Percentiles rank a stretch among this genome's conserved stretches.
phyloP scores from a whole-genome alignment of 805 yeast species.

The Cyberlindnera saturnus region DNA sequence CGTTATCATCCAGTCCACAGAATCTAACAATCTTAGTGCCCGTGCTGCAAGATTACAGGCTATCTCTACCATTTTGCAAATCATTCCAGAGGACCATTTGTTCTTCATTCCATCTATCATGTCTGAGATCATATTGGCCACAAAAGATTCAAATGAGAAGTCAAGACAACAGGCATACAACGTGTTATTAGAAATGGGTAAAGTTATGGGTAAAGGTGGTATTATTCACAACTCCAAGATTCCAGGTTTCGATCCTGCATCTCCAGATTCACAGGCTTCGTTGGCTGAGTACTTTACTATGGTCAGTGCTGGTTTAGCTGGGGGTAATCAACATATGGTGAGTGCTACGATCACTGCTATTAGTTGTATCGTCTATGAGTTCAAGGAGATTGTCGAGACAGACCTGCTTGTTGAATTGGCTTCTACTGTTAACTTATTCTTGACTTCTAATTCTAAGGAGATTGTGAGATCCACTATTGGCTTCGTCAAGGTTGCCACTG shows the following conservation, averaged over 20 bases:
- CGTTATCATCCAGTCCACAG: slow-evolving; percentile 52
- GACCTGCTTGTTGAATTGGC: slow-evolving; percentile 68
- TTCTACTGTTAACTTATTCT: slow-evolving; percentile 81
- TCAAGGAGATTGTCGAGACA: slow-evolving; percentile 54
- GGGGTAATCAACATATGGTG: slow-evolving; percentile 90
- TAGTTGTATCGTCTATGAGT: slow-evolving; percentile 83
- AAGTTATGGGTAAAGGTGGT: slow-evolving; percentile 64
- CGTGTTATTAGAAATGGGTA: slow-evolving; percentile 73
- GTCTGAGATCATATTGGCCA: slow-evolving; percentile 84
- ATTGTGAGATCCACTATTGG: slow-evolving; percentile 94
- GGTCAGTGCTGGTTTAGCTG: slow-evolving; percentile 94
- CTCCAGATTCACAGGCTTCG: slow-evolving; percentile 61
- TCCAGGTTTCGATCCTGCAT: slow-evolving; percentile 57
- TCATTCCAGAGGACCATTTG: slow-evolving; percentile 59
- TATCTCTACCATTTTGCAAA: slow-evolving; percentile 50
- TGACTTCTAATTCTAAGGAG: slow-evolving; percentile 87
- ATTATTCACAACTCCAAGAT: slow-evolving; percentile 56
- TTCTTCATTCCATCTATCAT: slow-evolving; percentile 75
- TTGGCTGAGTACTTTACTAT: slow-evolving; percentile 83
- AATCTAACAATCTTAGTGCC: slow-evolving; percentile 61
- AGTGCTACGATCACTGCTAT: slow-evolving; percentile 93
- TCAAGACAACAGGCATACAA: slow-evolving; percentile 78
- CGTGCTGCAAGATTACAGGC: slow-evolving; percentile 76
- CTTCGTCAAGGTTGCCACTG: slow-evolving; percentile 82
- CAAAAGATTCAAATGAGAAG: slow-evolving; percentile 90